These are phyloP conservation scores for Lactarius deliciosus DNA, from an alignment of 768 basidiomycete species.

Conservation along the genomic window DNA sequence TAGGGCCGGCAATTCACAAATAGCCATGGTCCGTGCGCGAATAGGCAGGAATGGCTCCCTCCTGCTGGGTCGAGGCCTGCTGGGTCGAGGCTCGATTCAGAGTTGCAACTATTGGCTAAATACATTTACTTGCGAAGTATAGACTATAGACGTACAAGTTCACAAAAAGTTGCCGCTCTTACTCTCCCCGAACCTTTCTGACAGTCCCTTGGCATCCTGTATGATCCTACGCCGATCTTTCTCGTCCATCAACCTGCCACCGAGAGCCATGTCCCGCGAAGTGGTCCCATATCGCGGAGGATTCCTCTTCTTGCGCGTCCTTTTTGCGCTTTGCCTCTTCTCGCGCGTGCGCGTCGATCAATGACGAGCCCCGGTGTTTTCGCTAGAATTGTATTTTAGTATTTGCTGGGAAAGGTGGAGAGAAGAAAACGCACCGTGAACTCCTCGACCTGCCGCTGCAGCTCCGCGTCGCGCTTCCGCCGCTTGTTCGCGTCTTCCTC, in stretches of 20 bases:
- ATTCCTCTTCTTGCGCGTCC: constrained; percentile 53
- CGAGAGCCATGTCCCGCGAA: constrained; percentile 83
- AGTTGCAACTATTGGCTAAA: not conserved
- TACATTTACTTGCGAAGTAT: not conserved
- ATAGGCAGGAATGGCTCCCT: too few relatives aligned
- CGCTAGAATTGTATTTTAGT: constrained; percentile 25
- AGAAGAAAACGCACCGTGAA: constrained; percentile 58
- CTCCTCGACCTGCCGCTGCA: constrained; percentile 71
- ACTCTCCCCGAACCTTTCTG: constrained; percentile 79
- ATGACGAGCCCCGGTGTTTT: constrained; percentile 33
- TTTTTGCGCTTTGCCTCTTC: constrained; percentile 43
- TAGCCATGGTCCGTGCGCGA: constrained; percentile 21
- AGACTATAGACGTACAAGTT: constrained; percentile 13
- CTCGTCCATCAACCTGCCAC: constrained; percentile 90
- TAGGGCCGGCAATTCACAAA: constrained; percentile 24
- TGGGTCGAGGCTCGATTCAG: not conserved
- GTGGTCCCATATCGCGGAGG: constrained; percentile 86
- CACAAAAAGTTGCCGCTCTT: constrained; percentile 64
- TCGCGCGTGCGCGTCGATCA: constrained; percentile 43
- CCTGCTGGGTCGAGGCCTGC: not conserved
- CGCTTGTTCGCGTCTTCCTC: constrained; percentile 52
- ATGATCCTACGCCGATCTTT: constrained; percentile 73
- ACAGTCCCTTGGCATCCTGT: constrained; percentile 75
- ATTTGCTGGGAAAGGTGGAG: not conserved
- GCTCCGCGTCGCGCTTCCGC: constrained; percentile 63